Evolutionary conservation across 768 basidiomycete genomes (phyloP).

Genomic region (Suillus cothurnatus): DNA sequence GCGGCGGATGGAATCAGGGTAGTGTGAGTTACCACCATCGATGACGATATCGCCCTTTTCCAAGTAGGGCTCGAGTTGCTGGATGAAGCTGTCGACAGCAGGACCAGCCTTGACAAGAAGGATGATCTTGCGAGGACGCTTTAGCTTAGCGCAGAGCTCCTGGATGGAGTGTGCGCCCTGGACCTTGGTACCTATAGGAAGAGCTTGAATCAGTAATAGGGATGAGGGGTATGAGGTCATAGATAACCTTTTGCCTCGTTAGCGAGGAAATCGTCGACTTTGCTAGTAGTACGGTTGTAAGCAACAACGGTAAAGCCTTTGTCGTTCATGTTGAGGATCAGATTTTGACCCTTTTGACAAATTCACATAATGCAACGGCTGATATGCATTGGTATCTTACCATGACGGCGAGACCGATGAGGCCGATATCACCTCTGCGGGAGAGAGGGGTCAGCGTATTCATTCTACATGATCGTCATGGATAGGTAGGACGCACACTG

Average conservation of each 20-base stretch:
- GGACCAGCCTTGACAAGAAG: slow-evolving; percentile 97
- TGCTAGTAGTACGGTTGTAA: slow-evolving; percentile 95
- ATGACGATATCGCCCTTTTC: slow-evolving; percentile 98
- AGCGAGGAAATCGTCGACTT: slow-evolving; percentile 93
- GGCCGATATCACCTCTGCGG: slow-evolving; percentile 91
- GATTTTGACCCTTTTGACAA: slow-evolving; percentile 79
- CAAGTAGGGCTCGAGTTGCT: slow-evolving; percentile 84
- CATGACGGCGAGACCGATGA: slow-evolving; percentile 99
- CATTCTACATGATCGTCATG: slow-evolving; percentile 15
- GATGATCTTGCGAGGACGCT: slow-evolving; percentile 94
- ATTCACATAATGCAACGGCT: slow-evolving; percentile 13
- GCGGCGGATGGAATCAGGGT: slow-evolving; percentile 97
- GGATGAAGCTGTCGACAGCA: slow-evolving; percentile 96
- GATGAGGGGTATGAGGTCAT: slow-evolving; percentile 28
- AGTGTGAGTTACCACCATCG: slow-evolving; percentile 99
- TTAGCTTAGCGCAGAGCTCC: slow-evolving; percentile 91
- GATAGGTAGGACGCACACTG: slow-evolving; percentile 47
- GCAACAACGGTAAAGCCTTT: slow-evolving; percentile 98
- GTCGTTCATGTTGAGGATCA: slow-evolving; percentile 99
- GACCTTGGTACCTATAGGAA: slow-evolving; percentile 80
- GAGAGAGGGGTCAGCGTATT: slow-evolving; percentile 20
- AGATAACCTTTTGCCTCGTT: slow-evolving; percentile 95
- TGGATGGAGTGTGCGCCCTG: slow-evolving; percentile 93
- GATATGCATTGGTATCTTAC: slow-evolving; percentile 45
- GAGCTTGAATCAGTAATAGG: slow-evolving; percentile 22